These are phyloP conservation scores for Moesziomyces parantarcticus DNA, from an alignment of 1,284 basidiomycete genomes.

Conservation along the genomic window DNA sequence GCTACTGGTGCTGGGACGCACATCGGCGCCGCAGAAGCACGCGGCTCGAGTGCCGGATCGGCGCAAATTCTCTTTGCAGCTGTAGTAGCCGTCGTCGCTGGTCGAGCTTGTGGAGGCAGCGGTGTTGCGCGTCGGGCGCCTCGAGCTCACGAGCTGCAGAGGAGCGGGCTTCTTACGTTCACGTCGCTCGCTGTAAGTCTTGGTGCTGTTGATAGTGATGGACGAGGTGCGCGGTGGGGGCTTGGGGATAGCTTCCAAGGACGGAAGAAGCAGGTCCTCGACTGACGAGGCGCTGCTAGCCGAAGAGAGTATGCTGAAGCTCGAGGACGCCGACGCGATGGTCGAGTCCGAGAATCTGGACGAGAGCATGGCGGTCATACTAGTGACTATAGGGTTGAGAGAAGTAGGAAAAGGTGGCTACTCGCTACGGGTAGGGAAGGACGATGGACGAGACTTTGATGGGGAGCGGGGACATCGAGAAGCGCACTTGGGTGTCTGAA, in stretches of 20 bases:
- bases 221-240: conserved; percentile 41
- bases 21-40: conserved; percentile 28
- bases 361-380: conserved; percentile 18
- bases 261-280: conserved; percentile 21
- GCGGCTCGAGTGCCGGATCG: neutral
- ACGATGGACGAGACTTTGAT: neutral
- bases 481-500: neutral
- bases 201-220: conserved; percentile 36
- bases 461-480: neutral
- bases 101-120: neutral
- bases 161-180: conserved; percentile 30
- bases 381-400: neutral
- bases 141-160: conserved; percentile 7
- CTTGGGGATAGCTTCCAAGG: conserved; percentile 22
- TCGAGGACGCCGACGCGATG: conserved; percentile 30
- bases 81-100: conserved; percentile 18
- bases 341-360: conserved; percentile 44
- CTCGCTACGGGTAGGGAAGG: neutral
- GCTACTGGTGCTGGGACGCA: conserved; percentile 9
- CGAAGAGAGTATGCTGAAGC: conserved; percentile 22
- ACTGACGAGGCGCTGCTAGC: conserved; percentile 28
- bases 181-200: conserved; percentile 13
- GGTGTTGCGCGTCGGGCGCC: conserved; percentile 3
- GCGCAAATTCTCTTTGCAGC: conserved; percentile 12
- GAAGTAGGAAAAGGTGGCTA: neutral